Conservation (phyloP, 768 basidiomycete genomes). For the Podaxis carcinomalis region DNA sequence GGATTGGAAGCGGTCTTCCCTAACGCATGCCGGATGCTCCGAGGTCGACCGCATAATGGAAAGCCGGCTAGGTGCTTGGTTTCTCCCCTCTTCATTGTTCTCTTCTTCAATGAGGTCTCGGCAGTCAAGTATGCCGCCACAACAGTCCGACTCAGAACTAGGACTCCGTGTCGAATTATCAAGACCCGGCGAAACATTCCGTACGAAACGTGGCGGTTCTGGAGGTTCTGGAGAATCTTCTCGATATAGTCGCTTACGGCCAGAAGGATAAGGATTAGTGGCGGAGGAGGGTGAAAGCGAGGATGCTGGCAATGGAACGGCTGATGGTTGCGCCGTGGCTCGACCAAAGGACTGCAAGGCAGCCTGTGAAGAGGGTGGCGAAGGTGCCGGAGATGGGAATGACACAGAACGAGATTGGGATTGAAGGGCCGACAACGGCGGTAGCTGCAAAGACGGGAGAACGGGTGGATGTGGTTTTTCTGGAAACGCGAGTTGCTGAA, state of each 20-base stretch:
- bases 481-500: conserved; percentile 44
- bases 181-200: background rate
- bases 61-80: conserved; percentile 16
- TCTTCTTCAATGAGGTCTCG: conserved; percentile 31
- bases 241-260: conserved; percentile 29
- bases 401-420: conserved; percentile 17
- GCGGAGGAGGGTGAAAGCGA: conserved; percentile 7
- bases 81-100: conserved; percentile 16
- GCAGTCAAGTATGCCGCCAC: conserved; percentile 49
- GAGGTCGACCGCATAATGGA: conserved; percentile 26
- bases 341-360: background rate
- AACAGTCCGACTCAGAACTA: conserved; percentile 38
- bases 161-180: conserved; percentile 16
- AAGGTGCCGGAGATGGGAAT: conserved; percentile 24
- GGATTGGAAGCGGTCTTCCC: background rate
- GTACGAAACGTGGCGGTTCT: background rate
- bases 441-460: conserved; percentile 6
- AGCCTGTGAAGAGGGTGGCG: conserved; percentile 15
- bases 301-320: background rate
- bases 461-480: conserved; percentile 15
- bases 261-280: conserved; percentile 4
- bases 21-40: conserved; percentile 12
- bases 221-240: conserved; percentile 24
- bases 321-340: background rate
- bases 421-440: conserved; percentile 13